These are phyloP conservation scores for Apophysomyces variabilis DNA, from an alignment of 371 early-diverging fungal species.

Conservation along the genomic window DNA sequence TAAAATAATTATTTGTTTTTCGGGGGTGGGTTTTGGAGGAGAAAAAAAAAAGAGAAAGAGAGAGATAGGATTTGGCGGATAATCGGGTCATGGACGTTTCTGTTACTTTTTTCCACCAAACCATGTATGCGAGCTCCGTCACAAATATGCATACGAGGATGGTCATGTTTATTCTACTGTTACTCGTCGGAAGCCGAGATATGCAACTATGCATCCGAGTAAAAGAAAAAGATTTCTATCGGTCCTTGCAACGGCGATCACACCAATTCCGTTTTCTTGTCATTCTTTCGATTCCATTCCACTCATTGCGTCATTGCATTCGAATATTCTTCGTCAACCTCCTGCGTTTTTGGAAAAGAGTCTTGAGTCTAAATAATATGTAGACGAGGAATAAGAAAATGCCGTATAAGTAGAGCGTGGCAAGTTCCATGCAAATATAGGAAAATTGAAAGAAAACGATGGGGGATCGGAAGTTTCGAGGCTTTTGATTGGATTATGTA, in stretches of 20 bases:
- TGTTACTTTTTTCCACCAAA: neutral
- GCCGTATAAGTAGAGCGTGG: slow-evolving; percentile 13
- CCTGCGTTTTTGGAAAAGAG: slow-evolving; percentile 24
- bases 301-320: neutral
- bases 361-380: slow-evolving; percentile 18
- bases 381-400: slow-evolving; percentile 11
- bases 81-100: neutral
- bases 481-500: no score
- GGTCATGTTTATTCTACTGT: slow-evolving; percentile 8
- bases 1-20: no score
- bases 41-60: neutral
- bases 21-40: neutral
- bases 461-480: no score
- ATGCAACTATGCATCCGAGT: neutral
- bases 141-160: slow-evolving; percentile 6
- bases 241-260: no score
- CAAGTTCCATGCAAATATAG: slow-evolving; percentile 13
- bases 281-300: no score
- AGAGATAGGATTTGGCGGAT: neutral
- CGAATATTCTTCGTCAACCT: slow-evolving; percentile 23
- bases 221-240: no score
- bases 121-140: slow-evolving; percentile 8
- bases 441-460: no score
- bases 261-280: no score
- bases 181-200: neutral